Conservation (phyloP, 768 basidiomycete species). For the Mycena rebaudengoi region DNA sequence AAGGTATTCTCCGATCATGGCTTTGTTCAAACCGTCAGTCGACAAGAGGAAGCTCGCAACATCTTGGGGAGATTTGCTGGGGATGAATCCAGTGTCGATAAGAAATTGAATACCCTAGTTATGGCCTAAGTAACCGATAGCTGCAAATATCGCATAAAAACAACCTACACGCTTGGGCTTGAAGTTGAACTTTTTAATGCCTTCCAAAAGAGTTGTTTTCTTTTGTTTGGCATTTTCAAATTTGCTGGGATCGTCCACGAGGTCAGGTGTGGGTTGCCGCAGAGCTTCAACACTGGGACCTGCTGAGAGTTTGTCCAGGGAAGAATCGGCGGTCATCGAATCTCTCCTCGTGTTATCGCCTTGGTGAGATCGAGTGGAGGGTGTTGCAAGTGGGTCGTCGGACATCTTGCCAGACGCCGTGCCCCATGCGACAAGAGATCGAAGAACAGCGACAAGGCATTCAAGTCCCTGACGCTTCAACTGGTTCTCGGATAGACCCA, state of each 20-base stretch:
- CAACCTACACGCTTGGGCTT: conserved; percentile 96
- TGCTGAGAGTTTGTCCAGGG: conserved; percentile 61
- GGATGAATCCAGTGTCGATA: conserved; percentile 87
- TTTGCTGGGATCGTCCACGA: conserved; percentile 87
- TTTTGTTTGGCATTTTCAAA: conserved; percentile 97
- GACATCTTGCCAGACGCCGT: conserved; percentile 58
- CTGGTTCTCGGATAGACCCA: conserved; percentile 83
- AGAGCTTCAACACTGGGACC: conserved; percentile 61
- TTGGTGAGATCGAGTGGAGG: conserved; percentile 52
- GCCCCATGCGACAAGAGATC: conserved; percentile 93
- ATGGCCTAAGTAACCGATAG: neutral
- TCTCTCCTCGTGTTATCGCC: conserved; percentile 66
- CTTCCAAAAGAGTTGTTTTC: conserved; percentile 94
- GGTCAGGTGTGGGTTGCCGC: conserved; percentile 78
- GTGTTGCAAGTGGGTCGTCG: conserved; percentile 49
- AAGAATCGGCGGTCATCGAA: conserved; percentile 62
- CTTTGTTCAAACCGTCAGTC: conserved; percentile 93
- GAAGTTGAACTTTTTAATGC: conserved; percentile 97
- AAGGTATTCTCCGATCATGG: conserved; percentile 97
- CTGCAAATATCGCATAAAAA: neutral
- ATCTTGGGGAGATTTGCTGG: conserved; percentile 72
- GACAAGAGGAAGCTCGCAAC: conserved; percentile 86
- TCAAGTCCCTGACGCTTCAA: conserved; percentile 94
- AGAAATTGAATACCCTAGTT: conserved; percentile 88
- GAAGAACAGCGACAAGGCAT: conserved; percentile 87